Percentiles rank a stretch among this genome's conserved stretches.
Conservation (phyloP, 192 early-diverging fungal genomes). For the Coemansia sp. region DNA sequence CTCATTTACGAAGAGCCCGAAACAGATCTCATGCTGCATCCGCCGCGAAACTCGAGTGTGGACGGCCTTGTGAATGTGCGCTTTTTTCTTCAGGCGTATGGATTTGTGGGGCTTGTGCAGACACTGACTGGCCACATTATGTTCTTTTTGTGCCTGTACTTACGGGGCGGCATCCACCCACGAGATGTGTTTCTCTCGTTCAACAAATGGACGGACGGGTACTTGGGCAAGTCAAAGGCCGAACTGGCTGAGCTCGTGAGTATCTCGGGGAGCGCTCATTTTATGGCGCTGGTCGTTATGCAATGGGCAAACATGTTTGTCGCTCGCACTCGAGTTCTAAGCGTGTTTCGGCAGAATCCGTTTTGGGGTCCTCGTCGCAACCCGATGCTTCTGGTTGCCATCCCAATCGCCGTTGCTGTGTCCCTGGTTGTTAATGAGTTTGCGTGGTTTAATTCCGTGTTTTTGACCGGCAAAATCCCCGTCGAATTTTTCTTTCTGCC, state of each 20-base stretch:
- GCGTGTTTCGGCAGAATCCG: conserved; percentile 48
- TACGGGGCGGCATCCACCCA: conserved; percentile 59
- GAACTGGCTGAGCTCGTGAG: conserved; percentile 48
- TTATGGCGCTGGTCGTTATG: conserved; percentile 46
- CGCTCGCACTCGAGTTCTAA: conserved; percentile 41
- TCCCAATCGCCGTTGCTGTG: conserved; percentile 35
- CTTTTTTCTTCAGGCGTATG: conserved; percentile 73
- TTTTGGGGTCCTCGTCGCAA: conserved; percentile 48
- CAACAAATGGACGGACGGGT: conserved; percentile 59
- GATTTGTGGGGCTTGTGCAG: conserved; percentile 74
- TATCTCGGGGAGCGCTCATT: conserved; percentile 49
- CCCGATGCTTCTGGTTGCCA: conserved; percentile 28
- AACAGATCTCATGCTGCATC: conserved; percentile 65
- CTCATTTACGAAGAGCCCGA: conserved; percentile 80
- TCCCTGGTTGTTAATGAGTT: conserved; percentile 38
- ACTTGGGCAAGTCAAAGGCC: conserved; percentile 50
- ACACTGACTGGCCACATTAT: conserved; percentile 65
- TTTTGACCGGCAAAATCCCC: conserved; percentile 58
- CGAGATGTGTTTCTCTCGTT: conserved; percentile 59
- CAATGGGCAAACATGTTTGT: conserved; percentile 57
- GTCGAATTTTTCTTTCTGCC: conserved; percentile 63
- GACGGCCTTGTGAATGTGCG: conserved; percentile 67
- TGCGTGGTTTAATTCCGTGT: conserved; percentile 44
- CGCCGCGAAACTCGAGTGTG: conserved; percentile 68
- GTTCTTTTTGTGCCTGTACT: conserved; percentile 69